Percentiles rank a stretch among this genome's conserved stretches.
Evolutionary conservation across 176 grass and related monocot genomes (phyloP).

Genomic region (Eragrostis curvula): DNA sequence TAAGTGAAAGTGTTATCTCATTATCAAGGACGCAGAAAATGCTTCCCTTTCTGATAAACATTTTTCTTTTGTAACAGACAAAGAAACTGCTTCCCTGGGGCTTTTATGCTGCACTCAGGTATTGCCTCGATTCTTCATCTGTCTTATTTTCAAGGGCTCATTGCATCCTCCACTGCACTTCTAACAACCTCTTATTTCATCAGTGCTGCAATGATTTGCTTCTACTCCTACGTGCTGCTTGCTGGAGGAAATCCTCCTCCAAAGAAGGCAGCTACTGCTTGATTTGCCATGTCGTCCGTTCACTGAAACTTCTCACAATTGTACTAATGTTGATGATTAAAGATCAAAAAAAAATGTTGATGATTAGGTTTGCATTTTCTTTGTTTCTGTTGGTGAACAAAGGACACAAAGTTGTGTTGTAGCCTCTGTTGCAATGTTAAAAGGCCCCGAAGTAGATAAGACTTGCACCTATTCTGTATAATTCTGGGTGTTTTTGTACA

Average conservation of each 20-base stretch:
- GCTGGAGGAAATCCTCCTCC: conserved; percentile 86
- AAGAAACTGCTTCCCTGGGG: conserved; percentile 79
- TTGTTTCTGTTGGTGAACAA: background rate
- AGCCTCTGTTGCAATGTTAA: background rate
- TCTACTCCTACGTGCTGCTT: conserved; percentile 77
- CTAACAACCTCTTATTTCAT: conserved; percentile 18
- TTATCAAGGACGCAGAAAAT: conserved; percentile 4
- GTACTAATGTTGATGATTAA: conserved; percentile 36
- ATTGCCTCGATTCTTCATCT: background rate
- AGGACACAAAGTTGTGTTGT: conserved; percentile 19
- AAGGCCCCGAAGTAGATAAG: background rate
- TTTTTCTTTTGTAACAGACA: conserved; percentile 52
- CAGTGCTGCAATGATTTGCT: conserved; percentile 81
- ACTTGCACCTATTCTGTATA: background rate
- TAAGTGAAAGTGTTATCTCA: conserved; percentile 37
- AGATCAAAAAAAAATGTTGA: too few species aligned
- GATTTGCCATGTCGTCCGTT: background rate
- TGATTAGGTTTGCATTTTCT: background rate
- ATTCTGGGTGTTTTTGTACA: background rate
- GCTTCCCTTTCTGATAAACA: conserved; percentile 29
- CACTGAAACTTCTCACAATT: background rate
- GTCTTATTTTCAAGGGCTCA: background rate
- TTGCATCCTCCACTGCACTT: background rate
- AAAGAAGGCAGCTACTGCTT: conserved; percentile 54
- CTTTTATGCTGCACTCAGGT: conserved; percentile 73